These are phyloP conservation scores for Datura wrightii DNA, from an alignment of 257 asterid genomes.

Conservation along the genomic window DNA sequence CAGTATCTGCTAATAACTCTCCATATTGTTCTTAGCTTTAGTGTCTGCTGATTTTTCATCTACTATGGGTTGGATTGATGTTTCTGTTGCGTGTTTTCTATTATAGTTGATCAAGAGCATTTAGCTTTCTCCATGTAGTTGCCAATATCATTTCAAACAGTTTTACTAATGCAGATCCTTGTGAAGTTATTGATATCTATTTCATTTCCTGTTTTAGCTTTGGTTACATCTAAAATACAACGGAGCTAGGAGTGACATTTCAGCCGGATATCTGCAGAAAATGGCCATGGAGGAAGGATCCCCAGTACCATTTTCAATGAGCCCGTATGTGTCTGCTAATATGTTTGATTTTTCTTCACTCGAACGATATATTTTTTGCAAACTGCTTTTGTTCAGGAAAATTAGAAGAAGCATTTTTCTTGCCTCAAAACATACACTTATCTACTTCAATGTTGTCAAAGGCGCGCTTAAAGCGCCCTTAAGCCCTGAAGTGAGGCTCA, in stretches of 20 bases:
- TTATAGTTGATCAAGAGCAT: neutral
- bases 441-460: neutral
- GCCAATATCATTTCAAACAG: constrained; percentile 4
- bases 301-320: constrained; percentile 65
- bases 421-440: neutral
- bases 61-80: neutral
- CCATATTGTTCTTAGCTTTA: constrained; percentile 15
- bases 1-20: neutral
- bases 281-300: constrained; percentile 58
- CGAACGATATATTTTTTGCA: neutral
- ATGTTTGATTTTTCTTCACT: neutral
- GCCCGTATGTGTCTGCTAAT: constrained; percentile 57
- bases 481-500: too few relatives aligned
- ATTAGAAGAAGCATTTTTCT: neutral
- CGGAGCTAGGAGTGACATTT: constrained; percentile 59
- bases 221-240: constrained; percentile 83
- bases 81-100: constrained; percentile 11
- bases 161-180: neutral
- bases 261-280: constrained; percentile 53
- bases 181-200: constrained; percentile 5
- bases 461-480: too few relatives aligned
- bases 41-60: neutral
- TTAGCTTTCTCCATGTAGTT: neutral
- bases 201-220: constrained; percentile 46
- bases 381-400: neutral